Conservation (phyloP, 2,329 filamentous ascomycete genomes). For the Cladophialophora immunda region DNA sequence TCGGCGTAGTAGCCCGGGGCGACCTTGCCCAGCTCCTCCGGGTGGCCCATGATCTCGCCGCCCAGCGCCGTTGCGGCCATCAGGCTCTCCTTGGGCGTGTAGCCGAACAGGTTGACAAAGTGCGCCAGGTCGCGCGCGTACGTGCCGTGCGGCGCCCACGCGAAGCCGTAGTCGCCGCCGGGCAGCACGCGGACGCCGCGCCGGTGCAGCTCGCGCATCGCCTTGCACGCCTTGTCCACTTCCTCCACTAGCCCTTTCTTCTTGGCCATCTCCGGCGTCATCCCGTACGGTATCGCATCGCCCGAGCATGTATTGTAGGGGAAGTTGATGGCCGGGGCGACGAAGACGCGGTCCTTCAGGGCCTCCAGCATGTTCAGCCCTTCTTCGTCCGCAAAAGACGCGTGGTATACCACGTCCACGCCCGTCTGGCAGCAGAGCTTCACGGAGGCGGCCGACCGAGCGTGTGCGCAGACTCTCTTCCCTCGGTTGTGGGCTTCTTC, state of each 20-base stretch:
- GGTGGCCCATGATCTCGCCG: constrained; percentile 26
- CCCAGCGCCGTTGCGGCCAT: constrained; percentile 16
- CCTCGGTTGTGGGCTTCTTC: constrained; percentile 24
- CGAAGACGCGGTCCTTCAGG: constrained; percentile 15
- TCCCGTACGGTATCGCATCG: constrained; percentile 19
- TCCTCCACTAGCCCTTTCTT: constrained; percentile 21
- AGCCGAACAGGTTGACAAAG: constrained; percentile 25
- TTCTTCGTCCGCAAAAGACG: constrained; percentile 20
- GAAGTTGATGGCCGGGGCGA: constrained; percentile 19
- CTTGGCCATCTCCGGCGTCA: constrained; percentile 24
- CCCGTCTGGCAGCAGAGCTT: constrained; percentile 8
- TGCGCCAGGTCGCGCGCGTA: constrained; percentile 20
- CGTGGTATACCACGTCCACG: constrained; percentile 21
- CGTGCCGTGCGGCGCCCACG: constrained; percentile 23
- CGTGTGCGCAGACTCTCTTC: constrained; percentile 17
- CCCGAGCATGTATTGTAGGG: constrained; percentile 21
- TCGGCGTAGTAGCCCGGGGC: constrained; percentile 25
- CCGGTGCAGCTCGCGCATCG: constrained; percentile 18
- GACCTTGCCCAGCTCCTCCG: constrained; percentile 23
- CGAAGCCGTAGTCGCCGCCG: constrained; percentile 21
- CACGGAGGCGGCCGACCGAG: constrained; percentile 10
- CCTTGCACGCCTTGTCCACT: constrained; percentile 20
- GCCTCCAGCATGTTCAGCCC: constrained; percentile 20
- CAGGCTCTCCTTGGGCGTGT: constrained; percentile 20
- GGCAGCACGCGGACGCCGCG: constrained; percentile 22